Base-by-base conservation (phyloP, 2,329 filamentous ascomycete genomes). In the Phaeosphaeriaceae sp. region DNA sequence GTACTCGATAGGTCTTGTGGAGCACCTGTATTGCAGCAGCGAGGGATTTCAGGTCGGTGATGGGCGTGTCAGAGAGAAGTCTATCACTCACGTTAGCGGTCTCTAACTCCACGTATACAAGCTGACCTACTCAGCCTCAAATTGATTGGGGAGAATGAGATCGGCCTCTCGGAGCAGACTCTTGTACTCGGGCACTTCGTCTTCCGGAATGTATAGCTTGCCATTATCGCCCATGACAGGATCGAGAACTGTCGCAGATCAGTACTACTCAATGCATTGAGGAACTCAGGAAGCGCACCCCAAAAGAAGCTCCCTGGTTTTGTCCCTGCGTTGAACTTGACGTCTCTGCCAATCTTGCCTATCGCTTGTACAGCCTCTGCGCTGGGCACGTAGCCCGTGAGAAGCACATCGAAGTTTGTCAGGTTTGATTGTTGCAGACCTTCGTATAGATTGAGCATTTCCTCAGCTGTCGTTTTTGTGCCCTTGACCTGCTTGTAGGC, bases 151-250 rank as follows among this genome's bases (percentile, higher is more conserved):
- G 17, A 98, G 80, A 55, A 99, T 96, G 66, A 99, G 78, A 77
- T 99, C 95, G 2, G 95, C 94, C 69, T 94, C 85, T 36, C 84
- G 84, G 21, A 98, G 82, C 56, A 97, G 83, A 22, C 83, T 83
- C 79, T 92, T 94, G 78, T 98, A 99, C 15, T 91, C 93, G 0
- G 93, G 93, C 17, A 98, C 91, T 3, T 96, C 92, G 63, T 96
- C 92, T 68, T 94, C 89, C 6, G 90, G 91, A 7, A 99, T 94
- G 73, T 99, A 99, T 13, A 99, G 83, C 66, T 86, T 88, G 50
- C 93, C 95, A 71, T 97, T 93, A 75, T 99, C 95, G 27, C 95
- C 95, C 95, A 99, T 99, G 48, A 99, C 95, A 0, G 96, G 95
- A 76, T 99, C 95, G 24, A 99, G 85, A 2, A 97, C 92, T 88